Percentiles rank a stretch among this genome's conserved stretches.
Conservation (phyloP, 2,329 filamentous ascomycete species). For the Fusarium devonianum region DNA sequence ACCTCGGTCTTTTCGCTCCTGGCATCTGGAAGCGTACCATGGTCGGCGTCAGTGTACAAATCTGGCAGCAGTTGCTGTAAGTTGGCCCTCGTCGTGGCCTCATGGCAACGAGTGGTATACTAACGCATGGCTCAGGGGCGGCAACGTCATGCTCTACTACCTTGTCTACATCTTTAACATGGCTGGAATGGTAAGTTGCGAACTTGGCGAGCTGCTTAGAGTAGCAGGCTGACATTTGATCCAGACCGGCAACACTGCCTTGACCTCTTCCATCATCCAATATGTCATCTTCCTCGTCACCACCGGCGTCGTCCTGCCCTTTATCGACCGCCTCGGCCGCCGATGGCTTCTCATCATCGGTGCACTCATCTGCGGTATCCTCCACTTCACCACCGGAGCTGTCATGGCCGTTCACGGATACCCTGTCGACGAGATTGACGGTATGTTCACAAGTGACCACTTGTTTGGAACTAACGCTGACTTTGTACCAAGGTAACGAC, state of each 20-base stretch:
- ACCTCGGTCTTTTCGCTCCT: conserved; percentile 55
- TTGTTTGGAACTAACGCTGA: neutral
- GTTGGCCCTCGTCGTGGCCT: neutral
- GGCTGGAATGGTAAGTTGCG: conserved; percentile 55
- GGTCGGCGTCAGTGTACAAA: conserved; percentile 59
- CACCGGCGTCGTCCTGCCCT: conserved; percentile 57
- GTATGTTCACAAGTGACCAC: conserved; percentile 6
- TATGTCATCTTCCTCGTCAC: conserved; percentile 64
- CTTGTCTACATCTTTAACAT: conserved; percentile 69
- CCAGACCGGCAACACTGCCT: conserved; percentile 44
- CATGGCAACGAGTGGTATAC: neutral
- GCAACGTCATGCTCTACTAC: conserved; percentile 66
- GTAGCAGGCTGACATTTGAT: neutral
- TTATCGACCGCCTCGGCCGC: conserved; percentile 58
- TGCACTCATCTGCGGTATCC: conserved; percentile 52
- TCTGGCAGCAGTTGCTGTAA: conserved; percentile 60
- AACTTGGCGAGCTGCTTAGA: neutral
- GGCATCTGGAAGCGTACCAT: conserved; percentile 59
- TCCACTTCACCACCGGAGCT: conserved; percentile 58
- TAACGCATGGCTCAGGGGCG: conserved; percentile 45
- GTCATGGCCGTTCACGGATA: conserved; percentile 59
- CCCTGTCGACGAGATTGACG: conserved; percentile 51
- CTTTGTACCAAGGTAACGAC: conserved; percentile 48
- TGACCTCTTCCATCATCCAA: conserved; percentile 62
- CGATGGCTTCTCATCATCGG: conserved; percentile 56